Percentiles rank a stretch among this genome's conserved stretches.
These are phyloP conservation scores for Podaxis sp. DNA, from an alignment of 768 basidiomycete genomes.

Conservation along the genomic window DNA sequence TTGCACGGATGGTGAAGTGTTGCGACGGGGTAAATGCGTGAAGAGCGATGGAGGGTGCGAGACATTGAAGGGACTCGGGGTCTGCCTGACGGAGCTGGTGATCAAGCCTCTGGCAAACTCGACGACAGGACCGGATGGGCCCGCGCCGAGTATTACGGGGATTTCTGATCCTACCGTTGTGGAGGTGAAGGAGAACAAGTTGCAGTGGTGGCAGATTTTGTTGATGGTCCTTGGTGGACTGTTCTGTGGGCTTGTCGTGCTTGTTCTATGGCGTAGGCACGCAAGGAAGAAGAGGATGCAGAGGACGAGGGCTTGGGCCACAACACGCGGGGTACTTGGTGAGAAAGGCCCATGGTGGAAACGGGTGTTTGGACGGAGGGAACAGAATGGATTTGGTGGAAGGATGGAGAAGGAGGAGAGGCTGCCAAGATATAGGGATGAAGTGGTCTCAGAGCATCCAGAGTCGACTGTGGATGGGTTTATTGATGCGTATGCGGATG, in stretches of 20 bases:
- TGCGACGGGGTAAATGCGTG: constrained; percentile 66
- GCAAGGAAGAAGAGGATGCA: constrained; percentile 69
- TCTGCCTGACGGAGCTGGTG: constrained; percentile 79
- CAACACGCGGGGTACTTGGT: constrained; percentile 52
- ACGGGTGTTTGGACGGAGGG: constrained; percentile 52
- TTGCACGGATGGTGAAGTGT: constrained; percentile 66
- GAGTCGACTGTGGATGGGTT: constrained; percentile 51
- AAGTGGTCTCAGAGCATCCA: constrained; percentile 32
- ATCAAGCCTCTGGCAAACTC: constrained; percentile 46
- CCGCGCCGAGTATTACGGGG: constrained; percentile 59
- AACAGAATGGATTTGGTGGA: constrained; percentile 46
- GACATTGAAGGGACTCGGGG: constrained; percentile 69
- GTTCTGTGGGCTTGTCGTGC: constrained; percentile 59
- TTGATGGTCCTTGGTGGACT: constrained; percentile 81
- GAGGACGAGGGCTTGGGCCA: constrained; percentile 64
- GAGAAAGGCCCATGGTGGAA: constrained; percentile 55
- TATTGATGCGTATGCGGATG: constrained; percentile 40
- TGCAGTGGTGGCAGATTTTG: constrained; percentile 84
- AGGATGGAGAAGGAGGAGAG: constrained; percentile 26
- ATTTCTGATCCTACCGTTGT: constrained; percentile 49
- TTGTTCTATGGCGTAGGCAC: constrained; percentile 69
- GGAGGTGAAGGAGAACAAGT: constrained; percentile 29
- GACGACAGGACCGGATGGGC: constrained; percentile 38
- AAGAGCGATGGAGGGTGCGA: constrained; percentile 50
- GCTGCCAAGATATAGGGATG: constrained; percentile 20